phyloP scores from a whole-genome alignment of 2,329 filamentous ascomycete species.

The Capronia epimyces region DNA sequence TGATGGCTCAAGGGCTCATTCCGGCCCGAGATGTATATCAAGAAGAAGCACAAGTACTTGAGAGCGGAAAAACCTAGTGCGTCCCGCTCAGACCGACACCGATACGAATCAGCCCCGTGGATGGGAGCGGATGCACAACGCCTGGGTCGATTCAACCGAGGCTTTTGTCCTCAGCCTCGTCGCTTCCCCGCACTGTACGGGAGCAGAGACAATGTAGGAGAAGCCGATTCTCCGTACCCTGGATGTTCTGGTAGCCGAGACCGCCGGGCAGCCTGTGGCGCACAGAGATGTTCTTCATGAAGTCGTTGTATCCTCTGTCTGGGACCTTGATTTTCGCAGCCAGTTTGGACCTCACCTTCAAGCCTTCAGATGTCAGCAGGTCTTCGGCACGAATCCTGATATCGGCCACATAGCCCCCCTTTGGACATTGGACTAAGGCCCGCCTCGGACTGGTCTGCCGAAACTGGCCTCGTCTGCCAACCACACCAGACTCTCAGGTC shows the following conservation, averaged over 20 bases:
- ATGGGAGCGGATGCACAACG: not conserved
- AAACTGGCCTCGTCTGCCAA: not conserved
- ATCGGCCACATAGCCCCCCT: too few relatives aligned
- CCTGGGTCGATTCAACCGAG: not conserved
- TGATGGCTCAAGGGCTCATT: too few relatives aligned
- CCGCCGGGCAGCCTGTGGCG: not conserved
- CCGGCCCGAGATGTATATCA: too few relatives aligned
- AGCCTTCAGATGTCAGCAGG: too few relatives aligned
- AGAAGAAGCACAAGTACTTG: too few relatives aligned
- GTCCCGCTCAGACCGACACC: too few relatives aligned
- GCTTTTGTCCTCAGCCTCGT: not conserved
- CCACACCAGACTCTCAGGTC: not conserved
- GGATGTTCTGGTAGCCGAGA: not conserved
- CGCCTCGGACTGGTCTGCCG: not conserved
- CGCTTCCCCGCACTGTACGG: not conserved
- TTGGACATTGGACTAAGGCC: too few relatives aligned
- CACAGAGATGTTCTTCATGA: not conserved
- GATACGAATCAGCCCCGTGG: not conserved
- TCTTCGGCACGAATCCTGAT: not conserved
- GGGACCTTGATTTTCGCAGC: not conserved
- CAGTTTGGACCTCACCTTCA: not conserved
- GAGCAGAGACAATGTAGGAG: too few relatives aligned
- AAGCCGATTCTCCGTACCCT: not conserved
- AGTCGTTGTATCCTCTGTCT: not conserved
- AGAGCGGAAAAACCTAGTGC: too few relatives aligned